Base-by-base conservation (phyloP, 345 rosid genomes). In the Nasturtium officinale region DNA sequence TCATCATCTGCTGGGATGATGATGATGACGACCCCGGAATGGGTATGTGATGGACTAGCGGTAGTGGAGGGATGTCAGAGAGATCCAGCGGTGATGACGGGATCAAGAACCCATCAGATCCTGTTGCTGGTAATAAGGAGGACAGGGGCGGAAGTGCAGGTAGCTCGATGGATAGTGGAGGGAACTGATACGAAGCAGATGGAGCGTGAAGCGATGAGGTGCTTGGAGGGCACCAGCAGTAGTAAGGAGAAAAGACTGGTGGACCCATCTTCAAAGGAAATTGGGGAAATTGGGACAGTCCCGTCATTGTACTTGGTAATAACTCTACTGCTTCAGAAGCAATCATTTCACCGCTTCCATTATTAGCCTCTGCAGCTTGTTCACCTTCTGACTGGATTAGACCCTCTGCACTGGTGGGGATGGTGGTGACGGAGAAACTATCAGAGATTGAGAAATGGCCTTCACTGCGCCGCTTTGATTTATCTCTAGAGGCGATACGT, bases 201-300 rank as follows among this genome's bases (percentile, higher is more conserved):
- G 50, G 77, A 54, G 86, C 72, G n/a, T 77, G 90, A 15, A 79
- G 62, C 6, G 84, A 46, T 40, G 97, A 72, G 32, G 85, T 57
- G 76, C 81, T 85, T 18, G 81, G 84, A 26, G 98, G 96, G 60
- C 99, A 96, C 96, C 96, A 89, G 71, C 97, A 90, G 78, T 92
- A 96, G 71, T 87, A 83, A 7, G 99, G 99, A 55, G 99, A 82
- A 75, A 85, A 82, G 6, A 84, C 76, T 23, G 93, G 86, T 50
- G 87, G 72, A 37, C 72, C 77, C 9, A 69, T 30, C 43, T 58
- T 72, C 28, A 85, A 69, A 53, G 91, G 67, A 35, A 72, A 81
- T 10, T 74, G 83, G 23, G 91, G 66, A 32, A 69, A 81, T 15
- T 74, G 84, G 21, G 86, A 76, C 17, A 69, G 71, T 4, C 82